A percentile compares a stretch with the other conserved stretches of the same genome.
Conservation (phyloP, 1,284 basidiomycete species). For the Cystobasidium pallidum region DNA sequence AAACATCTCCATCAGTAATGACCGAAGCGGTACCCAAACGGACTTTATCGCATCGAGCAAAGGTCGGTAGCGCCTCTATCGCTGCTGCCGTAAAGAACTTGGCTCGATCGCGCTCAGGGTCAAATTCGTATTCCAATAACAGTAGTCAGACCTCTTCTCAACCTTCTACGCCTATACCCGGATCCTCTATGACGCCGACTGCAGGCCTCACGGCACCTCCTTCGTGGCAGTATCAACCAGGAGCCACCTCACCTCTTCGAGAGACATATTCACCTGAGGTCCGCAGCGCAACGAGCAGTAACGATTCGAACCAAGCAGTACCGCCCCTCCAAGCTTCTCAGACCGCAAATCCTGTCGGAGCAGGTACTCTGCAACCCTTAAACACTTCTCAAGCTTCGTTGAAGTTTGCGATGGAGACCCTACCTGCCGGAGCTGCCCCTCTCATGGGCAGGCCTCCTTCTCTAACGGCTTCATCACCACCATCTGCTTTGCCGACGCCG, state of each 20-base stretch:
- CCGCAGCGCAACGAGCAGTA: constrained; percentile 20
- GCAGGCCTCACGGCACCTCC: neutral
- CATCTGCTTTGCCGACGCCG: constrained; percentile 24
- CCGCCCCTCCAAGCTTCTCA: constrained; percentile 15
- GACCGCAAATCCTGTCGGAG: neutral
- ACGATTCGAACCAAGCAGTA: constrained; percentile 10
- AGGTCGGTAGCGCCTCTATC: constrained; percentile 16
- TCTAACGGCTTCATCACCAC: constrained; percentile 20
- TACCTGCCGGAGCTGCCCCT: constrained; percentile 39
- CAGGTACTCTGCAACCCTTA: neutral
- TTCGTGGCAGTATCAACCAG: constrained; percentile 16
- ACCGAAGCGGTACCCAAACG: constrained; percentile 19
- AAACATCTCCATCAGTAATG: neutral
- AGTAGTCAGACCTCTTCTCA: neutral
- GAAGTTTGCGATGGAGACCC: neutral
- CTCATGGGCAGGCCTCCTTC: constrained; percentile 28
- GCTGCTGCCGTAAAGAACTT: constrained; percentile 38
- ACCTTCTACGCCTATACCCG: neutral
- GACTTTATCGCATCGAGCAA: constrained; percentile 37
- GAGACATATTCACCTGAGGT: constrained; percentile 11
- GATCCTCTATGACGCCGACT: neutral
- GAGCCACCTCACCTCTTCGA: constrained; percentile 7
- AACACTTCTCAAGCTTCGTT: neutral
- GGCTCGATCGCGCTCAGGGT: constrained; percentile 30
- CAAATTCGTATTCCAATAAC: neutral